Conservation (phyloP, 768 basidiomycete species). For the Suillus alpinus region DNA sequence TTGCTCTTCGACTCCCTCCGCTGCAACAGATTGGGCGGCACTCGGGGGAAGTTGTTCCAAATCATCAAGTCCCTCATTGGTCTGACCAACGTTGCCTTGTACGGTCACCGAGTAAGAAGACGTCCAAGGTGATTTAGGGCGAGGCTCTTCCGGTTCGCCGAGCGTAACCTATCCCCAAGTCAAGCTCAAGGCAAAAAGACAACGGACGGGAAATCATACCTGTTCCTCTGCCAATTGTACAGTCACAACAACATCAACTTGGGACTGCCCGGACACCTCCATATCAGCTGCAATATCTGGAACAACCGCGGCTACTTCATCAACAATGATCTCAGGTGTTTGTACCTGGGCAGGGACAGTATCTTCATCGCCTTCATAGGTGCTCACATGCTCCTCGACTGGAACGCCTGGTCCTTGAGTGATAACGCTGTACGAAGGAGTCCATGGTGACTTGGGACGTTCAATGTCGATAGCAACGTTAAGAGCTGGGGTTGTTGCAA, state of each 20-base stretch:
- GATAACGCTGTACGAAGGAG: constrained; percentile 51
- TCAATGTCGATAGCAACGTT: constrained; percentile 27
- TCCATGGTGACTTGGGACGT: constrained; percentile 50
- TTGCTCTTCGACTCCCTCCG: not conserved
- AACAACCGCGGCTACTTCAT: constrained; percentile 1
- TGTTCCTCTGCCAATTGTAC: not conserved
- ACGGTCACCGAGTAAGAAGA: constrained; percentile 41
- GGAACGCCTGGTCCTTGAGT: constrained; percentile 36
- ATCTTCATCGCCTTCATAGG: not conserved
- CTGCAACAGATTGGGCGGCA: not conserved
- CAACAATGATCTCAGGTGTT: constrained; percentile 2
- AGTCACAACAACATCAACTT: not conserved
- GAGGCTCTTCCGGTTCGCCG: constrained; percentile 1
- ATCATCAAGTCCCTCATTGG: constrained; percentile 3
- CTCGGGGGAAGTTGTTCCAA: constrained; percentile 9
- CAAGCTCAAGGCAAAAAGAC: not conserved
- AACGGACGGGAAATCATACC: not conserved
- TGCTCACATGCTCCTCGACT: constrained; percentile 9
- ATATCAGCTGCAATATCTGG: not conserved
- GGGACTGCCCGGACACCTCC: not conserved
- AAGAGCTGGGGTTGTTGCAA: not conserved
- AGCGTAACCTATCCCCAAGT: not conserved
- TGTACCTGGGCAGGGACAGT: not conserved
- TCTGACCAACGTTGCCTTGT: constrained; percentile 33
- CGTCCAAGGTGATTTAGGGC: constrained; percentile 32